Evolutionary conservation across 2,329 filamentous ascomycete species (phyloP).

Genomic region (Microsporum audouinii): DNA sequence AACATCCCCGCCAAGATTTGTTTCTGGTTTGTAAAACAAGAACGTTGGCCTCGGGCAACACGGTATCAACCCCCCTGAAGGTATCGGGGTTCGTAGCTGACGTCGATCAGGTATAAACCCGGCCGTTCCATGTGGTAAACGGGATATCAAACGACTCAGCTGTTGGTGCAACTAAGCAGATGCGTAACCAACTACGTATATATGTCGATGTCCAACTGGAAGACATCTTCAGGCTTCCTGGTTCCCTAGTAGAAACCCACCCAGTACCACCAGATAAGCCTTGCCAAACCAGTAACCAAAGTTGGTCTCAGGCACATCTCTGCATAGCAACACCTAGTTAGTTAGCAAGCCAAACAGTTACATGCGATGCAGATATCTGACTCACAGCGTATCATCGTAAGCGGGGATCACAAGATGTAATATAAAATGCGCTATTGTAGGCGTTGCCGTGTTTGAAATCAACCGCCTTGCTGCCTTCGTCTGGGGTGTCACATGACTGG

Average conservation of each 20-base stretch:
- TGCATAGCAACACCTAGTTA: no score
- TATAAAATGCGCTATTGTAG: no score
- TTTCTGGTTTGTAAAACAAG: background rate
- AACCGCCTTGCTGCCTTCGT: background rate
- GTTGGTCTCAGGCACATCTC: no score
- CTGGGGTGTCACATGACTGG: slow-evolving; percentile 7
- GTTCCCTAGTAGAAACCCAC: background rate
- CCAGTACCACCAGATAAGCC: background rate
- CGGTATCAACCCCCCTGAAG: background rate
- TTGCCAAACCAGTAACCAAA: no score
- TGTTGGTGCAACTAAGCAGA: background rate
- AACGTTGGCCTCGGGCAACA: background rate
- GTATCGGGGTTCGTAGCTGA: background rate
- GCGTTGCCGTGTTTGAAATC: no score
- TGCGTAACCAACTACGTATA: background rate
- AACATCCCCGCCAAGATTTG: background rate
- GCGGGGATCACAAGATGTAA: no score
- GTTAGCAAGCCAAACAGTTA: no score
- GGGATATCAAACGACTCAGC: background rate
- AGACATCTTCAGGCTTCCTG: background rate
- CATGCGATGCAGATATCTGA: no score
- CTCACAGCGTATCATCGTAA: no score
- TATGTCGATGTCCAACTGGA: background rate
- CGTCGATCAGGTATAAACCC: background rate
- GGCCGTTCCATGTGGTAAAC: background rate